These are phyloP conservation scores for Rhipidocladum racemiflorum DNA, from an alignment of 176 grass and related monocot genomes.

Conservation along the genomic window DNA sequence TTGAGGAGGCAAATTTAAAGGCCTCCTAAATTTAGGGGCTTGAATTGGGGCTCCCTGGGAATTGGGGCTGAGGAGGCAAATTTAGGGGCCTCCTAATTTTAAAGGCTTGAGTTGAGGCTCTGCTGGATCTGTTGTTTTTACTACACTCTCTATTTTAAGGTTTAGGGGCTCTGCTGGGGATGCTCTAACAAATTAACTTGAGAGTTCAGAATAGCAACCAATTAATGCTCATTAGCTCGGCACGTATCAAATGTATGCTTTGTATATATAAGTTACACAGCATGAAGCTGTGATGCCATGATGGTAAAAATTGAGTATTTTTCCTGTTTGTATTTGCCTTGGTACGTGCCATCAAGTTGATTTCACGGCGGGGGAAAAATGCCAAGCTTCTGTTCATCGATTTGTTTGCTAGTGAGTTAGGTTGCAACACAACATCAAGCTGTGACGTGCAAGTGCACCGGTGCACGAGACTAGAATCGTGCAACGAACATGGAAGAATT, in stretches of 20 bases:
- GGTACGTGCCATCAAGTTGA: not conserved
- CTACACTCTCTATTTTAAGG: no score
- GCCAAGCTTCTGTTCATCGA: not conserved
- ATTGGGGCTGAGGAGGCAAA: no score
- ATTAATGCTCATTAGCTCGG: not conserved
- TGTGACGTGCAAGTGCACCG: slow-evolving; percentile 12
- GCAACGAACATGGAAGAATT: not conserved
- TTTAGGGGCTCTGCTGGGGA: no score
- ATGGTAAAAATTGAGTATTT: not conserved
- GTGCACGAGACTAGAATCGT: slow-evolving; percentile 10
- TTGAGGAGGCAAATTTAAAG: no score
- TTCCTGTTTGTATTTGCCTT: not conserved
- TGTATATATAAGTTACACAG: not conserved
- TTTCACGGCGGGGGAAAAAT: not conserved
- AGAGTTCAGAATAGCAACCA: not conserved
- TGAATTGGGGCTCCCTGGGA: no score
- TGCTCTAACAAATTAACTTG: not conserved
- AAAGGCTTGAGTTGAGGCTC: no score
- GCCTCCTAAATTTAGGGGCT: no score
- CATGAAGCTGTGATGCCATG: not conserved
- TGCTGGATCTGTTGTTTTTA: no score
- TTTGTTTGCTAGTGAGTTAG: slow-evolving; percentile 1
- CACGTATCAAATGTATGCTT: not conserved
- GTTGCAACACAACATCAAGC: slow-evolving; percentile 19
- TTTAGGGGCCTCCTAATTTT: no score